Evolutionary conservation across 2,329 filamentous ascomycete species (phyloP).

Genomic region (Phoma sp.): DNA sequence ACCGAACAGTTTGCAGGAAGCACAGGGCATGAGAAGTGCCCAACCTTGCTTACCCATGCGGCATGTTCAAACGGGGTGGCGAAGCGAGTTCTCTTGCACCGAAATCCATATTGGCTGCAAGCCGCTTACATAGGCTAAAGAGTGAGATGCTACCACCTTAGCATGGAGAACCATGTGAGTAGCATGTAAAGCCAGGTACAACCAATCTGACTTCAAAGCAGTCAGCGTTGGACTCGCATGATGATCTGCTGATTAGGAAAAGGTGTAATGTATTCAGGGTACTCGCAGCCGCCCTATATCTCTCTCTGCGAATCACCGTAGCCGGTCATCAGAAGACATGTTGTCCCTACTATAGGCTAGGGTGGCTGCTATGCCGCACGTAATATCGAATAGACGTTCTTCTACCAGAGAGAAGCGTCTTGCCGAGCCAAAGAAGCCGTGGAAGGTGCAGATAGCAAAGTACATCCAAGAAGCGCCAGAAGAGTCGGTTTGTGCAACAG

Average conservation of each 20-base stretch:
- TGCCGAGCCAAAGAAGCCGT: constrained; percentile 32
- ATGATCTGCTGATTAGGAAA: constrained; percentile 30
- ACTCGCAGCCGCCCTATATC: constrained; percentile 34
- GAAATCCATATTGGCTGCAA: constrained; percentile 22
- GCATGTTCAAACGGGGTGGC: constrained; percentile 20
- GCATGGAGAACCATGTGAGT: constrained; percentile 16
- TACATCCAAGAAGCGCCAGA: constrained; percentile 6
- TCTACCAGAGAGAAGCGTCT: constrained; percentile 22
- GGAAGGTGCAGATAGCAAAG: constrained; percentile 32
- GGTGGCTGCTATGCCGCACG: constrained; percentile 28
- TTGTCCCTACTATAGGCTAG: constrained; percentile 30
- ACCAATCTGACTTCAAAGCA: constrained; percentile 27
- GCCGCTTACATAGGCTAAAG: constrained; percentile 42
- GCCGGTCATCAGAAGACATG: constrained; percentile 23
- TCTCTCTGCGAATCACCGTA: constrained; percentile 37
- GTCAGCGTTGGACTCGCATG: constrained; percentile 43
- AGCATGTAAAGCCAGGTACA: constrained; percentile 16
- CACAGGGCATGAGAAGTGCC: constrained; percentile 30
- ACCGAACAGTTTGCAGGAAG: constrained; percentile 38
- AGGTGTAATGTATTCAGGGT: constrained; percentile 21
- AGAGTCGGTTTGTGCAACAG: background rate
- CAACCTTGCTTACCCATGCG: constrained; percentile 24
- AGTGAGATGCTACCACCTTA: constrained; percentile 21
- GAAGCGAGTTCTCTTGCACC: constrained; percentile 27
- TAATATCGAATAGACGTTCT: constrained; percentile 38